Conservation (phyloP, 176 grass and related monocot genomes). For the Tillandsia fasciculata region DNA sequence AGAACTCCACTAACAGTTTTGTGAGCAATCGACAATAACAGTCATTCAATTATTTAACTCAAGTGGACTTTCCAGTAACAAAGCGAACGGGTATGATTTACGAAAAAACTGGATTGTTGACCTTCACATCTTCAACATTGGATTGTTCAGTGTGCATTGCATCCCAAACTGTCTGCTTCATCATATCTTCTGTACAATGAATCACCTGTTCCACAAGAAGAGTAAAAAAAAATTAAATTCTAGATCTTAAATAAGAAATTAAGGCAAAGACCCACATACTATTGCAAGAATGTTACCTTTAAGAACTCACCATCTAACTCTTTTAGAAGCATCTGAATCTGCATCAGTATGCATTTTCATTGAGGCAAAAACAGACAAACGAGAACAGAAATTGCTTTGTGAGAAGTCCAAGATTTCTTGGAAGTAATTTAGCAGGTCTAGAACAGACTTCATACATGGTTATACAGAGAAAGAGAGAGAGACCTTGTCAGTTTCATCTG, state of each 20-base stretch:
- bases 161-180: constrained; percentile 64
- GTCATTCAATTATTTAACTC: too few species aligned
- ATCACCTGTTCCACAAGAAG: constrained; percentile 45
- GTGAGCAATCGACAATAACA: too few species aligned
- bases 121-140: constrained; percentile 56
- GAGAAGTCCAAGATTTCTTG: background rate
- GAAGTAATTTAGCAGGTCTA: too few species aligned
- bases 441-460: too few species aligned
- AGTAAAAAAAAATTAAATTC: constrained; percentile 6
- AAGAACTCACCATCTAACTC: constrained; percentile 86
- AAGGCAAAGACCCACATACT: constrained; percentile 4
- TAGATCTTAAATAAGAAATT: background rate
- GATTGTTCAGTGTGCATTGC: constrained; percentile 71
- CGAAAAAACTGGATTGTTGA: constrained; percentile 12
- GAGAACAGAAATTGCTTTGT: background rate
- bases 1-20: too few species aligned
- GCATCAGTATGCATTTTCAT: constrained; percentile 14
- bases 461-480: background rate
- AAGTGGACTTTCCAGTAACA: background rate
- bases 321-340: constrained; percentile 74
- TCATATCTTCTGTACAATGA: constrained; percentile 93
- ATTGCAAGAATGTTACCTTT: constrained; percentile 46
- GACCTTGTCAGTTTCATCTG: constrained; percentile 67
- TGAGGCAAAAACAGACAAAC: background rate
- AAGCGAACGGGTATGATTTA: background rate